These are phyloP conservation scores for sweet orange (Citrus sinensis) DNA, from an alignment of 345 rosid species.

Conservation along the genomic window DVS_A1.0 CM039162.1:14542001-14542500, in stretches of 20 bases:
- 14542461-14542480: conserved; percentile 65
- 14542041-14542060: conserved; percentile 36
- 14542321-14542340: conserved; percentile 90
- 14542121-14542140: conserved; percentile 83
- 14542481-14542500: conserved; percentile 81
- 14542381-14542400: neutral
- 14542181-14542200: conserved; percentile 93
- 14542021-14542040: conserved; percentile 28
- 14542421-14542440: conserved; percentile 47
- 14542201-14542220: conserved; percentile 60
- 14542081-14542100: conserved; percentile 49
- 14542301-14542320: conserved; percentile 82
- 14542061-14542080: conserved; percentile 38
- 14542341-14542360: conserved; percentile 44
- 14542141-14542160: conserved; percentile 83
- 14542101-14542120: conserved; percentile 90
- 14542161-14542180: conserved; percentile 80
- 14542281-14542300: conserved; percentile 94
- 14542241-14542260: conserved; percentile 77
- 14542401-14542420: neutral
- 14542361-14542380: neutral
- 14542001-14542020: conserved; percentile 21
- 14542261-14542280: conserved; percentile 91
- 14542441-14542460: conserved; percentile 83
- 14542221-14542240: conserved; percentile 75